phyloP scores from a whole-genome alignment of 768 basidiomycete species.

The Mycena galericulata region DNA sequence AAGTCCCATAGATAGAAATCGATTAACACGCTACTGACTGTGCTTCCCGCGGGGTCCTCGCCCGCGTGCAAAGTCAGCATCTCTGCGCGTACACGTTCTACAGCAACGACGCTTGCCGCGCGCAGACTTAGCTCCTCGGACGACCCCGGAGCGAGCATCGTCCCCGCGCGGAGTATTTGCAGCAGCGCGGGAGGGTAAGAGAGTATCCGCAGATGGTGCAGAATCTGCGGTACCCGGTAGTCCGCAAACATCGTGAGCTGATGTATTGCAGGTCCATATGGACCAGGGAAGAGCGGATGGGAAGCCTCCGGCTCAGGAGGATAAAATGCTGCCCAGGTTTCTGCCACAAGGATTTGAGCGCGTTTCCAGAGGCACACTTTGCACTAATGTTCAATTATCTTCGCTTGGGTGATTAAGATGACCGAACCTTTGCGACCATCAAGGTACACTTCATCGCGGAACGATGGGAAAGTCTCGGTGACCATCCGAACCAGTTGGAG shows the following conservation, averaged over 20 bases:
- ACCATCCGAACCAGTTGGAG: slow-evolving; percentile 81
- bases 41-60: slow-evolving; percentile 40
- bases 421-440: slow-evolving; percentile 68
- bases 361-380: slow-evolving; percentile 90
- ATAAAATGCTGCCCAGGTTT: slow-evolving; percentile 93
- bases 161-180: slow-evolving; percentile 58
- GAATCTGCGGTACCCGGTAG: slow-evolving; percentile 91
- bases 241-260: slow-evolving; percentile 95
- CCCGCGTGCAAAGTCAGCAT: slow-evolving; percentile 50
- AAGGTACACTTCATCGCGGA: slow-evolving; percentile 75
- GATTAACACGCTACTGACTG: slow-evolving; percentile 81
- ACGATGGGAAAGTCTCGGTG: slow-evolving; percentile 76
- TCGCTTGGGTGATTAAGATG: not conserved
- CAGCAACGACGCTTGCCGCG: slow-evolving; percentile 83
- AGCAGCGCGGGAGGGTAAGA: slow-evolving; percentile 74
- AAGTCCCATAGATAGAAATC: slow-evolving; percentile 95
- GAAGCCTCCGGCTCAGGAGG: slow-evolving; percentile 57
- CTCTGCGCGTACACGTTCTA: slow-evolving; percentile 77
- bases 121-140: slow-evolving; percentile 83
- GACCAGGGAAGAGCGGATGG: slow-evolving; percentile 82
- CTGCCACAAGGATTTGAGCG: slow-evolving; percentile 91
- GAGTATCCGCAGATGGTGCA: slow-evolving; percentile 85
- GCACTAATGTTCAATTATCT: not conserved
- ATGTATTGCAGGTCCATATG: slow-evolving; percentile 68
- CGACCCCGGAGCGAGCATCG: slow-evolving; percentile 64